A percentile compares a stretch with the other conserved stretches of the same genome.
Conservation (phyloP, 179 eudicot genomes). For the Vitellaria paradoxa region DNA sequence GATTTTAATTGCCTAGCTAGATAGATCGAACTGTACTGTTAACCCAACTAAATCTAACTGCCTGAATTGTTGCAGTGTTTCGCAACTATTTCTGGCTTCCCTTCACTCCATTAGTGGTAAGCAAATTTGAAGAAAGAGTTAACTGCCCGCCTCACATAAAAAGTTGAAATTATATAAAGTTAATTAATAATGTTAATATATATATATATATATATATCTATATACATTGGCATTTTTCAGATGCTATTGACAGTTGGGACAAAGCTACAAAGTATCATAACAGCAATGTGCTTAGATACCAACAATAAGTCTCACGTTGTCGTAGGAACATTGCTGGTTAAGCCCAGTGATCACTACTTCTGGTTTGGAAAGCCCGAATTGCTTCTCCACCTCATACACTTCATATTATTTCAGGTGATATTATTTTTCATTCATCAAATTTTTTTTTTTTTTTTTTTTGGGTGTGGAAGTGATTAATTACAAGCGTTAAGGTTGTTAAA, state of each 20-base stretch:
- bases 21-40: too few relatives aligned
- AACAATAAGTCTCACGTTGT: conserved; percentile 33
- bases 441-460: too few relatives aligned
- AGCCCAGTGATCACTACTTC: conserved; percentile 45
- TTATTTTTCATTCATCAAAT: too few relatives aligned
- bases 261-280: conserved; percentile 51
- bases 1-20: too few relatives aligned
- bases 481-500: too few relatives aligned
- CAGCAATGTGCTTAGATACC: conserved; percentile 40
- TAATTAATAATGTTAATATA: not conserved
- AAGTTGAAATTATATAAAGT: not conserved
- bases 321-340: conserved; percentile 38
- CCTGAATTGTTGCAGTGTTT: conserved; percentile 24
- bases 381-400: conserved; percentile 47
- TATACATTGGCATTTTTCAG: conserved; percentile 22
- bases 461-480: not conserved
- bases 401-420: conserved; percentile 39
- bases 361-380: conserved; percentile 39
- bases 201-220: too few relatives aligned
- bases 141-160: too few relatives aligned
- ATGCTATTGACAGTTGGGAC: conserved; percentile 46
- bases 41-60: not conserved
- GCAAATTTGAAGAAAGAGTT: not conserved
- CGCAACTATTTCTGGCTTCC: conserved; percentile 42
- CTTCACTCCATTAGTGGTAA: conserved; percentile 43